These are phyloP conservation scores for Geotrichum australiense DNA, from an alignment of 1,139 yeast species.

Conservation along the genomic window DNA sequence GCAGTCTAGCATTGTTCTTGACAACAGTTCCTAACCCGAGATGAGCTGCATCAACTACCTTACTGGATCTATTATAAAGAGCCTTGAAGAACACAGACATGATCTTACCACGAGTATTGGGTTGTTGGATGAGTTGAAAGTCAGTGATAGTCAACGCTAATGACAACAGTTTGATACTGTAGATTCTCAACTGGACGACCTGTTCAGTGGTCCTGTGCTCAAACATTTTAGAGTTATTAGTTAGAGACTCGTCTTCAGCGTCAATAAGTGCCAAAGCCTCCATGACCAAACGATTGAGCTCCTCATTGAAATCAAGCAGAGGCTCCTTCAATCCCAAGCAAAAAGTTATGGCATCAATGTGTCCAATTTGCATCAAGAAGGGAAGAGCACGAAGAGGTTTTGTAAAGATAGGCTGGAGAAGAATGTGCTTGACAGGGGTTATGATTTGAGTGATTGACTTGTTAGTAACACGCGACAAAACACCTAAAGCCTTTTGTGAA, in stretches of 20 bases:
- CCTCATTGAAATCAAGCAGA: constrained; percentile 81
- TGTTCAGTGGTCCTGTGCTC: constrained; percentile 89
- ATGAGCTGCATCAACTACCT: constrained; percentile 90
- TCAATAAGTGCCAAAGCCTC: constrained; percentile 94
- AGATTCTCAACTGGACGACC: constrained; percentile 76
- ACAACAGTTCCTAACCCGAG: constrained; percentile 77
- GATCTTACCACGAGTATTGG: constrained; percentile 76
- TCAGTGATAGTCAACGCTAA: constrained; percentile 56
- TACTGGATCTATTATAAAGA: constrained; percentile 74
- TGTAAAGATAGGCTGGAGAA: constrained; percentile 90
- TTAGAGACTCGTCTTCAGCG: constrained; percentile 93
- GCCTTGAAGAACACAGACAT: constrained; percentile 94
- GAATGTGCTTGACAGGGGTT: constrained; percentile 71
- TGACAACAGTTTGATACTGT: constrained; percentile 77
- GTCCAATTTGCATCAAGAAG: constrained; percentile 97
- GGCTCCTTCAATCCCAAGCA: constrained; percentile 77
- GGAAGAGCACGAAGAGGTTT: constrained; percentile 95
- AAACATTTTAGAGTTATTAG: constrained; percentile 75
- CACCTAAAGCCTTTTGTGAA: constrained; percentile 63
- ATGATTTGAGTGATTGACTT: constrained; percentile 69
- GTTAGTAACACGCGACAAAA: constrained; percentile 61
- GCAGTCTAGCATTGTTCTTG: constrained; percentile 79
- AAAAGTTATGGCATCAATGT: constrained; percentile 90
- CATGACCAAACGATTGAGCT: constrained; percentile 69
- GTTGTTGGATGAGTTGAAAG: constrained; percentile 56